Evolutionary conservation across 257 asterid genomes (phyloP).

Genomic region (Jaltomata sinuosa): DNA sequence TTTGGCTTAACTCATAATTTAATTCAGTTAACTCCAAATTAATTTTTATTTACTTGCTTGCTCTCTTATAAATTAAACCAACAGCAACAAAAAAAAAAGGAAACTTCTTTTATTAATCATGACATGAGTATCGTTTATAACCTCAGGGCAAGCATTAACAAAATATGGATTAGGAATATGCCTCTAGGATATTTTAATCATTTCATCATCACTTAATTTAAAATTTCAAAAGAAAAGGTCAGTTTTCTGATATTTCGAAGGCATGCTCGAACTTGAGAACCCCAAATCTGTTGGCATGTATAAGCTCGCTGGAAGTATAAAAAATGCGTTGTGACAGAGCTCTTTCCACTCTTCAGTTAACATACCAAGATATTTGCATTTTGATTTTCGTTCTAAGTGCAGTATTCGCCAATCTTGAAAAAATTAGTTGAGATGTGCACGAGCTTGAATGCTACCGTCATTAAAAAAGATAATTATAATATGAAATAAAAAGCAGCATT

Average conservation of each 20-base stretch:
- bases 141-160: not conserved
- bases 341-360: not conserved
- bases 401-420: too few relatives aligned
- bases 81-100: too few relatives aligned
- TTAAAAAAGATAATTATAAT: not conserved
- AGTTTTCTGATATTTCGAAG: not conserved
- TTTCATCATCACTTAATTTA: not conserved
- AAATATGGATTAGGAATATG: not conserved
- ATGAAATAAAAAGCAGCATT: not conserved
- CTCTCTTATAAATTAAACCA: too few relatives aligned
- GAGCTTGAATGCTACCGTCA: not conserved
- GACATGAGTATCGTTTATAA: not conserved
- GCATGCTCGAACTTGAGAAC: not conserved
- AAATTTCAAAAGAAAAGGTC: not conserved
- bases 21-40: too few relatives aligned
- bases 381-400: not conserved
- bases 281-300: not conserved
- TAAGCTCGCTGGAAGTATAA: not conserved
- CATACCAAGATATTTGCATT: not conserved
- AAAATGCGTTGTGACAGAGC: not conserved
- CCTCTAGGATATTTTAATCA: not conserved
- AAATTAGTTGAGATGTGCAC: not conserved
- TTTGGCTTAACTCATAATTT: too few relatives aligned
- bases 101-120: not conserved
- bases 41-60: too few relatives aligned